These are phyloP conservation scores for Volvariella surrecta DNA, from an alignment of 1,284 basidiomycete species.

Conservation along the genomic window DNA sequence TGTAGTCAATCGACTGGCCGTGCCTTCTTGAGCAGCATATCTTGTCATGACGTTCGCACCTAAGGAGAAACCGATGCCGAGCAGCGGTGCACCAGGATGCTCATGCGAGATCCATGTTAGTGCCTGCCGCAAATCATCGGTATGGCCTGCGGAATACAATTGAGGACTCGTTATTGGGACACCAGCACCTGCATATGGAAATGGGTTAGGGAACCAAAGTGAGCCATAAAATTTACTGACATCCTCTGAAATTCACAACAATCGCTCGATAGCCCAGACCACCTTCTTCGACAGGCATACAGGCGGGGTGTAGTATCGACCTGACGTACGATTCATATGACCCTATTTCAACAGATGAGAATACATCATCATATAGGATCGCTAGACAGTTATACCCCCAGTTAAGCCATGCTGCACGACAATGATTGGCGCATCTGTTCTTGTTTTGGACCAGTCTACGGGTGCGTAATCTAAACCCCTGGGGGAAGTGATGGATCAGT, in stretches of 20 bases:
- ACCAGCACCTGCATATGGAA: conserved; percentile 53
- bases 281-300: conserved; percentile 58
- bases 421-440: conserved; percentile 69
- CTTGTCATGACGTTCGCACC: conserved; percentile 91
- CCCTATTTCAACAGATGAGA: conserved; percentile 31
- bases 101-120: conserved; percentile 67
- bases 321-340: conserved; percentile 88
- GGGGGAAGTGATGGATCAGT: conserved; percentile 5
- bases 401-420: conserved; percentile 84
- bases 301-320: conserved; percentile 67
- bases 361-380: background rate
- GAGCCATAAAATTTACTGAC: conserved; percentile 34
- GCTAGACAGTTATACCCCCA: conserved; percentile 45
- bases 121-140: conserved; percentile 80
- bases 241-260: conserved; percentile 88
- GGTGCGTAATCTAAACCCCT: conserved; percentile 74
- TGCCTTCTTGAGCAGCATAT: conserved; percentile 84
- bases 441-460: conserved; percentile 39
- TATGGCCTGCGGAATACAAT: conserved; percentile 82
- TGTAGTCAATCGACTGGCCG: conserved; percentile 65
- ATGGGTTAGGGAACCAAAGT: conserved; percentile 3
- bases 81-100: conserved; percentile 76
- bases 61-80: conserved; percentile 90
- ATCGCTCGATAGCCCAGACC: conserved; percentile 84
- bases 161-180: conserved; percentile 76